Base-by-base conservation (phyloP, 306 rosid genomes). In the Lagenaria siceraria region DNA sequence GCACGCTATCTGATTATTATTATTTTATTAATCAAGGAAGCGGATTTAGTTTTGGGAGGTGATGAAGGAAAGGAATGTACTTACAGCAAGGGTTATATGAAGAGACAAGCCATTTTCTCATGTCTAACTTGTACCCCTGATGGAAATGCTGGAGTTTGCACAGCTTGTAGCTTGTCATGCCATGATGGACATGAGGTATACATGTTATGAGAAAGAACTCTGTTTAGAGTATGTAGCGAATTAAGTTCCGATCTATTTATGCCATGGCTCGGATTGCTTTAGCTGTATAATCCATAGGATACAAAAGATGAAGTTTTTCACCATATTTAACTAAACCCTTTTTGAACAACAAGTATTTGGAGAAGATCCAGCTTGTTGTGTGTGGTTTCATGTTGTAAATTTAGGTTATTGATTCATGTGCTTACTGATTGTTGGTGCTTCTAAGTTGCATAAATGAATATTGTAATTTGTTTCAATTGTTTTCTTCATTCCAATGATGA, bases 31-130 rank as follows among this genome's bases (percentile, higher is more conserved):
- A 35, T 24, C 31, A 29, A 96, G 99, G 98, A 87, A 87, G 99
- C 90, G 52, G 99, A 96, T 86, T 86, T 96, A 72, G 90, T 96
- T 87, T 83, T 96, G 84, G 99, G 99, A 42, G 98, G 99, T 4
- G 99, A 96, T 68, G 98, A 92, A 80, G 99, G 99, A 75, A 90
- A 90, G 83, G 99, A 92, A 80, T 96, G 99, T 83, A 96, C 99
- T 83, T 92, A 92, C 71, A 86, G 56, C 77, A 92, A 86, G 65
- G 97, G 99, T 52, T 92, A 96, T 82, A 85, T 96, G 98, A 96
- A 90, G 86, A 90, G 98, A 83, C 99, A 96, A 79, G 99, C 99
- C 55, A 85, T 96, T 83, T 96, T 96, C 84, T 96, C 99, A 43
- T 96, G 99, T 84, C 86, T 96, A 78, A 96, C 99, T 56, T 96